Evolutionary conservation across 495 filamentous ascomycete species (phyloP).

Genomic region (Thermochaetoides thermophila): DNA sequence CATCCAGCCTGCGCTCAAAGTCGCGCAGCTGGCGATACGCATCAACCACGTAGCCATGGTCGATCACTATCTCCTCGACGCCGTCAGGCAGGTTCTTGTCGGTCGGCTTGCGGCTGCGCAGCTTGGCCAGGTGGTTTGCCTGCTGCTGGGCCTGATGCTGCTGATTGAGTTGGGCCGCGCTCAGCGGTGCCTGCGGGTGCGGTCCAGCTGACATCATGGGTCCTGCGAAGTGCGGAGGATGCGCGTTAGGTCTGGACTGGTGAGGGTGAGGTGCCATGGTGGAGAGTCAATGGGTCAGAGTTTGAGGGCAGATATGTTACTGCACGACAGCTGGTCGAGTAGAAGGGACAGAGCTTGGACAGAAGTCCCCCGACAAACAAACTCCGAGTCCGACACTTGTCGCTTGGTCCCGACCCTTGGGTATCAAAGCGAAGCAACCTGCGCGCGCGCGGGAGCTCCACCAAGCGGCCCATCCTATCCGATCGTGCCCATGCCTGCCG

Average conservation of each 20-base stretch:
- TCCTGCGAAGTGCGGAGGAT: conserved; percentile 19
- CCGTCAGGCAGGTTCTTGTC: conserved; percentile 90
- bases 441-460: too few relatives aligned
- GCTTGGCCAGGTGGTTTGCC: conserved; percentile 52
- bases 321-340: too few relatives aligned
- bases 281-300: too few relatives aligned
- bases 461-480: too few relatives aligned
- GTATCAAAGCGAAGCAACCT: too few relatives aligned
- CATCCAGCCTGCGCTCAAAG: conserved; percentile 77
- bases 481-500: too few relatives aligned
- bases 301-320: too few relatives aligned
- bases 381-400: neutral
- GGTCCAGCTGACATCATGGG: conserved; percentile 18
- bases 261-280: too few relatives aligned
- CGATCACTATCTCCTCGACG: conserved; percentile 51
- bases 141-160: conserved; percentile 39
- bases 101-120: conserved; percentile 72
- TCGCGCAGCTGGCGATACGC: conserved; percentile 75
- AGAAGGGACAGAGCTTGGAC: too few relatives aligned
- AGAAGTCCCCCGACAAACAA: neutral
- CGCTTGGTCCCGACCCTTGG: too few relatives aligned
- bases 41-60: conserved; percentile 62
- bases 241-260: conserved; percentile 4
- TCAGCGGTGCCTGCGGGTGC: conserved; percentile 38
- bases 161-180: conserved; percentile 37